Base-by-base conservation (phyloP, 2,329 filamentous ascomycete genomes). In the Pseudofabraea citricarpa region DNA sequence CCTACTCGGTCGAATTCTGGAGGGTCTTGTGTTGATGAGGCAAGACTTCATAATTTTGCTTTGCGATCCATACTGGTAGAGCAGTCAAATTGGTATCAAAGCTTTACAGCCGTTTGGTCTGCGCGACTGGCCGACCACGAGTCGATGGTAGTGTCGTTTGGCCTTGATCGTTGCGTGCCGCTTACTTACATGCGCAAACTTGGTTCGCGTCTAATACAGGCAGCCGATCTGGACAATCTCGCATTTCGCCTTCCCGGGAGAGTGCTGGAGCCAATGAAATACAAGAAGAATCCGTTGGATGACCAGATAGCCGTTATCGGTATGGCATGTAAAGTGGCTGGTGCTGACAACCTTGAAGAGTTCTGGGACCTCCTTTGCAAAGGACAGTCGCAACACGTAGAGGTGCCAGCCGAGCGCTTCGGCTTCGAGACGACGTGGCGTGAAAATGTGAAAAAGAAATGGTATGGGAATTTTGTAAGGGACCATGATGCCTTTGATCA, bases 291-390 rank as follows among this genome's bases (percentile, higher is more conserved):
- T 29, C 26, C 10, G 26, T 9, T 10, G 10, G 26, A 29, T 13
- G 31, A 35, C 31, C n/a, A 5, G n/a, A 60, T 65, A 7, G 64
- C 63, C 2, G 49, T 66, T 12, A 47, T 65, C 4, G 62, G 63
- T 4, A 64, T 64, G 61, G 51, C 60, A 2, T 56, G 58, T 18
- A 49, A 57, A 2, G 55, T 64, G 7, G 55, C 63, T 1, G 59
- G 59, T 2, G 61, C 61, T 0, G 54, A 61, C 9, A 44, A 52
- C 5, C 20, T 61, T 3, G 81, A 87, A 45, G 76, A 77, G 42
- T 78, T 89, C 26, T 89, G 85, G 86, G 79, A 87, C 47, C 69
- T 90, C 7, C 72, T 90, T 18, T 76, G 80, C 58, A 80, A 83
- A 61, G 85, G 85, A 10, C 73, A 87, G 7, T 85, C 88, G 58